Evolutionary conservation across 176 grass and related monocot genomes (phyloP).

Genomic region (Phyllostachys edulis): DNA sequence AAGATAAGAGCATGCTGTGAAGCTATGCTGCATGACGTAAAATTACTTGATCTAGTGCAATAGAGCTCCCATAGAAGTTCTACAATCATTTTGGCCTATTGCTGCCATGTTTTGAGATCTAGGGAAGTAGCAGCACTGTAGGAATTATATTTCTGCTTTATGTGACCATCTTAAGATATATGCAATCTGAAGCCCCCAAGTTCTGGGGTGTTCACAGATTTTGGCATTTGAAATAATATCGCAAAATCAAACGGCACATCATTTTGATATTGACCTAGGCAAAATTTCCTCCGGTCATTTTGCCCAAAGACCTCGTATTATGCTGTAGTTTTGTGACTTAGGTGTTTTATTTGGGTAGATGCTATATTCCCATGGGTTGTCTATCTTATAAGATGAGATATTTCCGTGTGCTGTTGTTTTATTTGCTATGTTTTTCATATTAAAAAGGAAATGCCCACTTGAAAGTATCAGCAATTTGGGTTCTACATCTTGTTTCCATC

Average conservation of each 20-base stretch:
- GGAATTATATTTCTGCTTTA: background rate
- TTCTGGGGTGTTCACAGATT: background rate
- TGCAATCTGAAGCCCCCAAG: background rate
- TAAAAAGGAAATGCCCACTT: background rate
- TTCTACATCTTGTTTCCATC: background rate
- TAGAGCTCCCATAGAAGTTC: background rate
- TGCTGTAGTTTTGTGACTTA: background rate
- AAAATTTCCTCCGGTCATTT: background rate
- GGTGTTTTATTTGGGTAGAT: background rate
- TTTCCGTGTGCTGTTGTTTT: background rate
- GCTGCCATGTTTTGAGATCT: background rate
- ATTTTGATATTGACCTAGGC: background rate
- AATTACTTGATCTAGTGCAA: background rate
- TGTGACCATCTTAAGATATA: background rate
- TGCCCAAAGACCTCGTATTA: background rate
- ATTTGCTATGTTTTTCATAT: background rate
- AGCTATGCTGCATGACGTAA: background rate
- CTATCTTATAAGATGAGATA: background rate
- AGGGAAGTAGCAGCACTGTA: background rate
- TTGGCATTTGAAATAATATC: background rate
- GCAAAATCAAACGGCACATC: background rate
- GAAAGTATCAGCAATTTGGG: background rate
- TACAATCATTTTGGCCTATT: background rate
- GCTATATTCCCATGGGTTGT: background rate
- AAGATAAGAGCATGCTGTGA: background rate